Percentiles rank a stretch among this genome's conserved stretches.
phyloP scores from a whole-genome alignment of 148 eudicot genomes.

The Vaccinium corymbosum region DNA sequence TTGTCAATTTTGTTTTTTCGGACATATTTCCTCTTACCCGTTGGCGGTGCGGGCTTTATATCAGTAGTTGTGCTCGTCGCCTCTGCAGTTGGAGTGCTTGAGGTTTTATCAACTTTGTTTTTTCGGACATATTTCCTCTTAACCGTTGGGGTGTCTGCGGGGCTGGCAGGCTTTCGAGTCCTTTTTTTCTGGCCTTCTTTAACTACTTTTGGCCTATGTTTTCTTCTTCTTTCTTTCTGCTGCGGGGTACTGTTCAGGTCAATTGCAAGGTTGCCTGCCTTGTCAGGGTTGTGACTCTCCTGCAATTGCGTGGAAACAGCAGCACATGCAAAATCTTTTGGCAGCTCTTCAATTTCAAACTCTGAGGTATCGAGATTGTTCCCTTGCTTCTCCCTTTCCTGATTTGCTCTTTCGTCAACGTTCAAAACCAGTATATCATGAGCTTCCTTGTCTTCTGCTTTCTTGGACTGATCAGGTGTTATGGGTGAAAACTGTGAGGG shows the following conservation, averaged over 20 bases:
- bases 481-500: slow-evolving; percentile 41
- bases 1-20: slow-evolving; percentile 42
- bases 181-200: slow-evolving; percentile 59
- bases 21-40: slow-evolving; percentile 51
- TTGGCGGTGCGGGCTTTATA: background rate
- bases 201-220: slow-evolving; percentile 84
- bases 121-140: slow-evolving; percentile 60
- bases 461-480: slow-evolving; percentile 50
- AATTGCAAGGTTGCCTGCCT: slow-evolving; percentile 35
- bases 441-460: slow-evolving; percentile 23
- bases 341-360: slow-evolving; percentile 29
- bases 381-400: slow-evolving; percentile 26
- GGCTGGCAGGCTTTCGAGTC: slow-evolving; percentile 29
- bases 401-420: slow-evolving; percentile 22
- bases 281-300: slow-evolving; percentile 57
- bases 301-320: slow-evolving; percentile 29
- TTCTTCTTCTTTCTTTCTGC: slow-evolving; percentile 64
- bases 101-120: slow-evolving; percentile 35
- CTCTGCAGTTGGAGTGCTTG: slow-evolving; percentile 27
- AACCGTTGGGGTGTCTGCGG: slow-evolving; percentile 26
- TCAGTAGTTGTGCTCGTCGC: no score
- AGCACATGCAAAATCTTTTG: slow-evolving; percentile 14
- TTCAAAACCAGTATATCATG: slow-evolving; percentile 15
- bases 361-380: slow-evolving; percentile 25
- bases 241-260: slow-evolving; percentile 64